Evolutionary conservation across 805 yeast species (phyloP).

Genomic region (Grigorovia transvaalensis): DNA sequence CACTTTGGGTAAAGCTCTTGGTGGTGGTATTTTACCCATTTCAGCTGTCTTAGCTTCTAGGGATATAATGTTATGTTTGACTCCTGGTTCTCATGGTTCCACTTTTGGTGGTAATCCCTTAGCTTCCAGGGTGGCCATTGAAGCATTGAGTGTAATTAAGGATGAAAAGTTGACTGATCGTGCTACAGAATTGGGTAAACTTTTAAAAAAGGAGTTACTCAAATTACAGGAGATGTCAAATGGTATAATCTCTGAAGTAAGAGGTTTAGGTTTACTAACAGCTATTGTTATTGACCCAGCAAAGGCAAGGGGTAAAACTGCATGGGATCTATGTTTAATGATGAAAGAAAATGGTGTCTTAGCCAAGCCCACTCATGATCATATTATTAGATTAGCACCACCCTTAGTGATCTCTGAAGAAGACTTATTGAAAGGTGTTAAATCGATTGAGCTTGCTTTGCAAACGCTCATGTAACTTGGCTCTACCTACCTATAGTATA

Average conservation of each 20-base stretch:
- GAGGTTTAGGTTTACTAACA: conserved; percentile 80
- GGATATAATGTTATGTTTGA: conserved; percentile 79
- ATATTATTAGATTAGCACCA: conserved; percentile 92
- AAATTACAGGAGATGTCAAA: conserved; percentile 42
- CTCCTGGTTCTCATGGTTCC: conserved; percentile 95
- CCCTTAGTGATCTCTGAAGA: conserved; percentile 85
- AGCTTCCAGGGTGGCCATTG: conserved; percentile 86
- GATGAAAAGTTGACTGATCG: conserved; percentile 81
- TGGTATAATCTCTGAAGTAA: conserved; percentile 49
- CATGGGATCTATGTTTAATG: conserved; percentile 90
- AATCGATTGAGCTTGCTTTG: conserved; percentile 42
- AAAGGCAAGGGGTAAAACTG: conserved; percentile 79
- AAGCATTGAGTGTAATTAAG: conserved; percentile 80
- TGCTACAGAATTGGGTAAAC: conserved; percentile 59
- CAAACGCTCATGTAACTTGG: background rate
- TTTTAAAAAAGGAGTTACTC: conserved; percentile 49
- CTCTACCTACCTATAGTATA: too few species aligned
- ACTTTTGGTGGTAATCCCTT: conserved; percentile 97
- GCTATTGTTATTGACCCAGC: conserved; percentile 85
- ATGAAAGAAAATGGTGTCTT: conserved; percentile 83
- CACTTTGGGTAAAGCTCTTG: conserved; percentile 84
- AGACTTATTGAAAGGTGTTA: conserved; percentile 75
- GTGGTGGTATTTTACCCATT: conserved; percentile 91
- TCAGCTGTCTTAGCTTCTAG: conserved; percentile 84
- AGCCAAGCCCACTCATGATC: conserved; percentile 95